Conservation (phyloP, 768 basidiomycete genomes). For the Russula griseocarnosa region DNA sequence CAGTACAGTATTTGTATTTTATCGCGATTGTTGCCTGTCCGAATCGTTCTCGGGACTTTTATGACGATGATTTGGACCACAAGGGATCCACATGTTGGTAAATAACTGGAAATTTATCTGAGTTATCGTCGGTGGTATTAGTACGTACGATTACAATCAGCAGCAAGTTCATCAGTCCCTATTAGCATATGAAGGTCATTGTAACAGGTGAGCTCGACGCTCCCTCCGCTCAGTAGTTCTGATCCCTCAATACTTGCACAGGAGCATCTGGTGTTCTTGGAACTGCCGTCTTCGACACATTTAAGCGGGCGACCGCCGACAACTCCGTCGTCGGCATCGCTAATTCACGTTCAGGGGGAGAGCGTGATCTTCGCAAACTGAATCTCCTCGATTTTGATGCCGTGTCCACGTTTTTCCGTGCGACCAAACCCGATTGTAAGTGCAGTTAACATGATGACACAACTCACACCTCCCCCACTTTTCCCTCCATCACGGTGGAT, state of each 20-base stretch:
- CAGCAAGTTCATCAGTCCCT: too few relatives aligned
- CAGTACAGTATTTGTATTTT: neutral
- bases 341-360: slow-evolving; percentile 56
- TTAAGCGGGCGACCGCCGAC: slow-evolving; percentile 40
- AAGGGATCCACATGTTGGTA: too few relatives aligned
- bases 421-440: slow-evolving; percentile 69
- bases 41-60: neutral
- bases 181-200: slow-evolving; percentile 43
- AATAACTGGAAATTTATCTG: too few relatives aligned
- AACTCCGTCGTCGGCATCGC: slow-evolving; percentile 65
- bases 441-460: slow-evolving; percentile 20
- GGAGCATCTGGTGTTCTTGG: slow-evolving; percentile 94
- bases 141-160: neutral
- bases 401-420: slow-evolving; percentile 51
- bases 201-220: slow-evolving; percentile 45
- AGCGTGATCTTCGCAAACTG: slow-evolving; percentile 45
- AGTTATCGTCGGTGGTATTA: too few relatives aligned
- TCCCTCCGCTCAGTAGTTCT: neutral
- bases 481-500: neutral
- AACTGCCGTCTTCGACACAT: slow-evolving; percentile 66
- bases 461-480: neutral
- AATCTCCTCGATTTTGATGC: slow-evolving; percentile 62
- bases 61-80: neutral
- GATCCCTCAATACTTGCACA: slow-evolving; percentile 33
- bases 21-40: too few relatives aligned